Evolutionary conservation across 164 flowering plant genomes (phyloP).

Genomic region (Nymphaea thermarum): DNA sequence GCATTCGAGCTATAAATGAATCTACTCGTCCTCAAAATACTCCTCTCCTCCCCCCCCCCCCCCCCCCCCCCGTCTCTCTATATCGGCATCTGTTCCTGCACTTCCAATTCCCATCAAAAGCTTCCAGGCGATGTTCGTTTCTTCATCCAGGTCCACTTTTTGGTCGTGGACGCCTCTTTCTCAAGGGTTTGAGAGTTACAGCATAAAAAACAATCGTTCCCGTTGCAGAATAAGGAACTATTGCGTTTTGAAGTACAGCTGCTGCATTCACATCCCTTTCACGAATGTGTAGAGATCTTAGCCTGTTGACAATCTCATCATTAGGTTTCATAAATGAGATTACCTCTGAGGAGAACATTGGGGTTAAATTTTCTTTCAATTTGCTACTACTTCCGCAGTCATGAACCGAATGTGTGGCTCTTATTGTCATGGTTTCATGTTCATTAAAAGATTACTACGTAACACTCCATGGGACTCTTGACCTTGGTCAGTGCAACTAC

Average conservation of each 20-base stretch:
- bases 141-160: slow-evolving; percentile 87
- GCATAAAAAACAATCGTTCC: slow-evolving; percentile 47
- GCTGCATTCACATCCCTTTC: slow-evolving; percentile 11
- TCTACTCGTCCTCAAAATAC: slow-evolving; percentile 75
- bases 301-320: slow-evolving; percentile 26
- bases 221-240: slow-evolving; percentile 45
- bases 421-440: slow-evolving; percentile 1
- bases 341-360: slow-evolving; percentile 26
- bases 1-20: slow-evolving; percentile 93
- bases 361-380: slow-evolving; percentile 6
- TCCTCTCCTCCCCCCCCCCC: slow-evolving; percentile 72
- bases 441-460: not conserved
- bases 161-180: slow-evolving; percentile 47
- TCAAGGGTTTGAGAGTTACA: slow-evolving; percentile 37
- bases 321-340: slow-evolving; percentile 14
- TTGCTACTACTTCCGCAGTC: slow-evolving; percentile 1
- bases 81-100: no score
- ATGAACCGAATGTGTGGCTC: slow-evolving; percentile 14
- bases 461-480: slow-evolving; percentile 7
- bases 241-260: slow-evolving; percentile 24
- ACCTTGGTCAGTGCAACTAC: no score
- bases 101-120: no score
- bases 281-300: slow-evolving; percentile 31
- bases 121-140: slow-evolving; percentile 83
- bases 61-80: slow-evolving; percentile 83